Base-by-base conservation (phyloP, 2,329 filamentous ascomycete species). In the Fusarium udum region DNA sequence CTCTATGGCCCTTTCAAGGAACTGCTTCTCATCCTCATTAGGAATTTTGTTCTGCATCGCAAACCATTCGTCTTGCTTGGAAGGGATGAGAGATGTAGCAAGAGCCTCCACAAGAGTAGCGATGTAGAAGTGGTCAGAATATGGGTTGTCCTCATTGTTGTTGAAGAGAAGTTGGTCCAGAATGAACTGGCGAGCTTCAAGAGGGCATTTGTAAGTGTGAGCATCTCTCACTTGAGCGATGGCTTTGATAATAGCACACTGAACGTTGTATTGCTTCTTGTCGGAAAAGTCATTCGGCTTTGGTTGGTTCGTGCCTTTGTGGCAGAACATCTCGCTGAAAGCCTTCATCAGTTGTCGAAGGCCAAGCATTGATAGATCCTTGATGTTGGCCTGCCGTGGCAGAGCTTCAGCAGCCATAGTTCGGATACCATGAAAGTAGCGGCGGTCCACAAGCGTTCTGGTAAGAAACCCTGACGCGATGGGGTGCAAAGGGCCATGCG, bases 361-460 rank as follows among this genome's bases (percentile, higher is more conserved):
- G 5, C 96, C 95, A 42, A 97, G 90, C 87, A 92, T 93, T 60
- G 92, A 88, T 22, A 84, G 79, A 61, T 92, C 89, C 64, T 92
- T 88, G 60, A 86, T 84, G 31, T 88, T 91, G 43, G 93, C 92
- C 79, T 97, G 94, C 60, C 90, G 91, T 13, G 93, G 90, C 39
- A 99, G 85, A 53, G 92, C 92, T 60, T 92, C 87, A 4, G 94
- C 93, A 13, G 96, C 96, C 86, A 96, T 92, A 9, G 91, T 91
- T 28, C 96, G 92, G 75, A 99, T 95, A 14, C 95, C 95, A 80
- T 98, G 92, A 79, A 96, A 99, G 81, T 99, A 99, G 43, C 96
- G 91, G 52, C 88, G 89, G 81, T 99, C 96, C 87, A 98, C 93
- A 34, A 98, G 85, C 1, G 96, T 99, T 59, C 96, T 91, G 22